Percentiles rank a stretch among this genome's conserved stretches.
phyloP scores from a whole-genome alignment of 495 filamentous ascomycete genomes.

The Podospora bellae-mahoneyi region DNA sequence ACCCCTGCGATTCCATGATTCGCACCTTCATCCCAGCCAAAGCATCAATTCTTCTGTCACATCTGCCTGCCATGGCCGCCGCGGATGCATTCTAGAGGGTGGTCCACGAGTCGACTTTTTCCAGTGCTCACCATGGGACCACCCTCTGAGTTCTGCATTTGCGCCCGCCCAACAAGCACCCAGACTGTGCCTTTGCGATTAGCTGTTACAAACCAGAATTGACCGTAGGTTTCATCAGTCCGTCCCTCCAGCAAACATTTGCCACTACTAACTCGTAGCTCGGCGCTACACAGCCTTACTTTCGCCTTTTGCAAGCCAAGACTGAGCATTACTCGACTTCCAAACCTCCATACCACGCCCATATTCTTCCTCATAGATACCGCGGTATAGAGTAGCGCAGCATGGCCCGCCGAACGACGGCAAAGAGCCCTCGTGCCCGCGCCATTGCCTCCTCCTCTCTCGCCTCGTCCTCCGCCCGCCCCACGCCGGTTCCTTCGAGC shows the following conservation, averaged over 20 bases:
- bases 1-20: constrained; percentile 20
- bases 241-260: neutral
- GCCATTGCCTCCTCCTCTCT: constrained; percentile 18
- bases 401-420: constrained; percentile 36
- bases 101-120: constrained; percentile 39
- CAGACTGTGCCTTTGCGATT: constrained; percentile 1
- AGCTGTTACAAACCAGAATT: constrained; percentile 3
- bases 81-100: constrained; percentile 52
- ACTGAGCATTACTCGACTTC: neutral
- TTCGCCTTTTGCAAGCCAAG: neutral
- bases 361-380: neutral
- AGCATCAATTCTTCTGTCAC: constrained; percentile 18
- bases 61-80: constrained; percentile 39
- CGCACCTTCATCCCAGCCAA: constrained; percentile 16
- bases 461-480: constrained; percentile 16
- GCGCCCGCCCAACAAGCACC: constrained; percentile 24
- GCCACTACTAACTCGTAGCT: neutral
- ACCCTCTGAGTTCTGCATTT: constrained; percentile 41
- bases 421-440: constrained; percentile 30
- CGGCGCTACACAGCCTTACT: neutral
- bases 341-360: neutral
- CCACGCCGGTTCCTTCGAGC: constrained; percentile 36
- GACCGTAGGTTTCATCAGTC: neutral
- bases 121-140: constrained; percentile 48
- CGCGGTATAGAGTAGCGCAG: neutral